Base-by-base conservation (phyloP, 495 filamentous ascomycete genomes). In the Zalerion maritima region DNA sequence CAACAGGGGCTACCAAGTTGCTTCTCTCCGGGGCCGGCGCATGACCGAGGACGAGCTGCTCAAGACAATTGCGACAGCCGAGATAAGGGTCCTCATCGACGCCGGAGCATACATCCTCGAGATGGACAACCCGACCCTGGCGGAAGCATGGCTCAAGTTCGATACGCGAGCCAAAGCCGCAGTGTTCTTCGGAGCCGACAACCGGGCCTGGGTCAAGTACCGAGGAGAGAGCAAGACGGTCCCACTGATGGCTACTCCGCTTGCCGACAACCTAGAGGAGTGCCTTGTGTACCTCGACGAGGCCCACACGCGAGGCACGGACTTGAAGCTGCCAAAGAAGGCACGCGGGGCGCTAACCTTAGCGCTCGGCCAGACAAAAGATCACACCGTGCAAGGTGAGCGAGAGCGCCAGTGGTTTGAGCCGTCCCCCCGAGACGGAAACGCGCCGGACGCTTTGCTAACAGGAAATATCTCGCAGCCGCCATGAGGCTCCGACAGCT, bases 231-330 rank as follows among this genome's bases (percentile, higher is more conserved):
- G 13, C 3, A 41, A 48, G 2, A 50, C 65, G 17, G 67, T 75
- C 31, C 49, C 45, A 0, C 38, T 77, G 3, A 43, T 55, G 2
- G 46, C 42, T 0, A 69, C 74, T 0, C 52, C 69, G 0, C 76
- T 61, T 42, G 41, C 50, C 1, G 42, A 60, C 1, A 49, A 64
- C 7, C 38, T 77, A 24, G 55, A 46, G 2, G 46, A 46, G 0
- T 77, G 73, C 28, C 42, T 71, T 0, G 57, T 77, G 0, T 78
- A 70, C 28, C 49, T 77, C 0, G 73, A 76, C 37, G 64, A 78
- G 36, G 58, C 57, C 0, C 73, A 79, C 36, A 75, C 73, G 0
- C 41, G 73, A 25, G 74, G 74, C 0, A 70, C 59, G 2, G 71
- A 78, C 40, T 36, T 79, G 9, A 68, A 63, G 35, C 36, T 79